Base-by-base conservation (phyloP, 75 land plant genomes). In the Cupressus sempervirens region DNA sequence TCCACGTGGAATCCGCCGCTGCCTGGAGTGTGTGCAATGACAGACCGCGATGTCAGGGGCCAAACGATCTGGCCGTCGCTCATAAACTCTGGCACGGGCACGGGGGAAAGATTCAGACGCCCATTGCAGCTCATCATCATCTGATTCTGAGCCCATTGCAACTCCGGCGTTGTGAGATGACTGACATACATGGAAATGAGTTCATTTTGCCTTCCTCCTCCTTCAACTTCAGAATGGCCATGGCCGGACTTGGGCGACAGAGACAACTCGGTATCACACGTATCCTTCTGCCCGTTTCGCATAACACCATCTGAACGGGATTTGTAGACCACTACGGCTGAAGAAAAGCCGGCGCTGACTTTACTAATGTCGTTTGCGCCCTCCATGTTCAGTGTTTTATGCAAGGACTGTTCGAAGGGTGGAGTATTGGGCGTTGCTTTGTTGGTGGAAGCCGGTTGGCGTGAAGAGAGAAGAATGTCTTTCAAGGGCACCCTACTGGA, bases 111-210 rank as follows among this genome's bases (percentile, higher is more conserved):
- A 3, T n/a, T n/a, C n/a, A n/a, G n/a, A n/a, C n/a, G n/a, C n/a
- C n/a, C n/a, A n/a, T 38, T 38, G 40, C 40, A 38, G 40, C 32
- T 26, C 3, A 43, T 29, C 0, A n/a, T 10, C 48, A 26, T 29
- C 14, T 79, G 81, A 45, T 23, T 45, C 14, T 79, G 52, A 79
- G 81, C 30, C 81, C 81, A 79, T 79, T 12, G 45, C 46, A 45
- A 4, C 46, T 43, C 45, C 14, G 81, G 81, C 29, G 81, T 40
- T n/a, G 50, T n/a, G 52, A 79, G 81, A 45, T 45, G 81, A 11
- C 29, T 45, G n/a, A 79, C 29, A 32, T 45, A 79, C 81, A 79
- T 43, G 45, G 81, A 79, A 45, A 79, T 12, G 12, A 79, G 4
- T 26, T 79, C 81, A 1, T 43, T 45, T 45, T 43, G 50, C 48